Percentiles rank a stretch among this genome's conserved stretches.
phyloP scores from a whole-genome alignment of 192 early-diverging fungal species.

The Neocallimastix lanati region DNA sequence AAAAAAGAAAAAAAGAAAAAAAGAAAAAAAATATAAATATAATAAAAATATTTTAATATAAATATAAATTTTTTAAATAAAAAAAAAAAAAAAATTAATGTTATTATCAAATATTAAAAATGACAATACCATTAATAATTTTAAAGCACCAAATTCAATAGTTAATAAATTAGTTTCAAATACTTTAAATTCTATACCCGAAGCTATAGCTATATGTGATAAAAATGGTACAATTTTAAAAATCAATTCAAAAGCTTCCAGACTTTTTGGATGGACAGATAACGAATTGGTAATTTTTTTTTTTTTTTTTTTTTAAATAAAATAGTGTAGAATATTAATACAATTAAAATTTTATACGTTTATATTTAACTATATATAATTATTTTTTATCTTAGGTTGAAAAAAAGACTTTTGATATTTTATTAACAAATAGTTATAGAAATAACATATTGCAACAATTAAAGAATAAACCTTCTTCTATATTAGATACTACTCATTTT shows the following conservation, averaged over 20 bases:
- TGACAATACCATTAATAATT: neutral
- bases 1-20: no score
- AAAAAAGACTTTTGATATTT: neutral
- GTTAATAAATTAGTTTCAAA: neutral
- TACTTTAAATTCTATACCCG: neutral
- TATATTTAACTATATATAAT: no score
- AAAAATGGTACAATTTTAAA: neutral
- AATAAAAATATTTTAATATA: no score
- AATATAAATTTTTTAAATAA: neutral
- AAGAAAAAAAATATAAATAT: no score
- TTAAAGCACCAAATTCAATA: neutral
- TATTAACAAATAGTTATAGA: neutral
- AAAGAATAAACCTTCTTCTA: neutral
- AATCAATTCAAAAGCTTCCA: neutral
- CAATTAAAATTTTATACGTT: no score
- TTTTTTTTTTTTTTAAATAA: no score
- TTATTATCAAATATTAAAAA: neutral
- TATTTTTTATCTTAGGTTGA: no score
- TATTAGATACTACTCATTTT: neutral
- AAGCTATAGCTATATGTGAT: neutral
- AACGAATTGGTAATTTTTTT: neutral
- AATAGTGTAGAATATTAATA: no score
- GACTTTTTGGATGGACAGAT: neutral
- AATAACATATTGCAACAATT: neutral
- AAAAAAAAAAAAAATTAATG: neutral